Evolutionary conservation across 2,329 filamentous ascomycete genomes (phyloP), one percentile per base, ranked within the genome.

Genomic region (Penicillium sp.): DNA sequence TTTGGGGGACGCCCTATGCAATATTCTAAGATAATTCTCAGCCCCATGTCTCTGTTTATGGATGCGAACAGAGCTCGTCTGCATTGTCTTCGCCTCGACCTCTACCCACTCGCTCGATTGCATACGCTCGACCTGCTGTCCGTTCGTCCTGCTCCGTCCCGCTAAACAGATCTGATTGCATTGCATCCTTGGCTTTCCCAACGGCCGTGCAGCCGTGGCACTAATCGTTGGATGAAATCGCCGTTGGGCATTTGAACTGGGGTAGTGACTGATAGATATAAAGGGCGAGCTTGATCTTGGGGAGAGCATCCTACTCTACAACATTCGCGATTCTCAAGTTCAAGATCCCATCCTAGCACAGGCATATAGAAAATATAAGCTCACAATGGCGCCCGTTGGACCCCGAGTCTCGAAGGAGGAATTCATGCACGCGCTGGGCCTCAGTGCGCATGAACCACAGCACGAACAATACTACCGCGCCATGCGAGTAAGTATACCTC

Each of bases 401-500:
- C 70, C 70, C 35, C 67, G 70, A 41, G 70, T 67, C 31, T 69
- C 70, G 20, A 74, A 74, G 50, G 70, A 73, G 42, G 71, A 74
- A 49, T 74, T 74, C 55, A 72, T 74, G 69, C 65, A 63, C 18
- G 71, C 71, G 18, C 55, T 74, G 36, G 68, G 66, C 28, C 59
- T 74, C 10, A 67, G 65, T 40, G 60, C 69, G 4, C 67, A 66
- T 24, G 64, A 72, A 50, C 64, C 68, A 18, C 67, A 70, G 46
- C 66, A 72, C 58, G 71, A 74, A 48, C 69, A 68, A 47, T 67
- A 63, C 39, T 74, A 74, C 51, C 63, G 68, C 43, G 69, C 69
- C 35, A 73, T 74, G 71, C 63, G 70, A 57, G 71, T 73, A 65
- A 49, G 67, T 20, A 11, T 23, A 0, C 22, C 26, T 11, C n/a